Conservation (phyloP, 2,329 filamentous ascomycete genomes). For the Trichoderma atrobrunneum region DNA sequence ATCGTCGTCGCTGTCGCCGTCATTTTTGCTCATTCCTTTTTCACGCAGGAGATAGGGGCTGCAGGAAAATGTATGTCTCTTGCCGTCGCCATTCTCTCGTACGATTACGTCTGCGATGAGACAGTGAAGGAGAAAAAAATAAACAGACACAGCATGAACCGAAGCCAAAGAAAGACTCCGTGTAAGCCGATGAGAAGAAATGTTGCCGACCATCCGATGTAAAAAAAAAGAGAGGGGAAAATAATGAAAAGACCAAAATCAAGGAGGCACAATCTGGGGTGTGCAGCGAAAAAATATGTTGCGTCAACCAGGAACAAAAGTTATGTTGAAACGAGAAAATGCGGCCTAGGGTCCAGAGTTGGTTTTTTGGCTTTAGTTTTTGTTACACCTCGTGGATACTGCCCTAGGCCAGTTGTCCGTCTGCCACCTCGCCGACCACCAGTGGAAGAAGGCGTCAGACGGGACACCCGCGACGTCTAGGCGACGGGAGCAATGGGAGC, state of each 20-base stretch:
- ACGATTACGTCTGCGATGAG: background rate
- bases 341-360: background rate
- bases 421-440: constrained; percentile 8
- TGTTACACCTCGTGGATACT: background rate
- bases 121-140: background rate
- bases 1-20: constrained; percentile 9
- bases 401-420: constrained; percentile 5
- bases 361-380: background rate
- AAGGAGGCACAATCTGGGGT: constrained; percentile 25
- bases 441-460: constrained; percentile 16
- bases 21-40: constrained; percentile 12
- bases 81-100: background rate
- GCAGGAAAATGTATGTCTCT: background rate
- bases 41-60: constrained; percentile 10
- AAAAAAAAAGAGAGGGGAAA: constrained; percentile 28
- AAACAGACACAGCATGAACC: constrained; percentile 9
- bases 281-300: constrained; percentile 9
- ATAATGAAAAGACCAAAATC: constrained; percentile 24
- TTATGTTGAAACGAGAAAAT: background rate
- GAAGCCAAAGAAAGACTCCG: constrained; percentile 30
- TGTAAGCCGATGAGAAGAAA: constrained; percentile 28
- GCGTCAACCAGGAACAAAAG: constrained; percentile 10
- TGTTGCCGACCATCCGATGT: constrained; percentile 30
- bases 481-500: constrained; percentile 44
- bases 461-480: constrained; percentile 25